These are phyloP conservation scores for Mesembryanthemum crystallinum DNA, from an alignment of 148 eudicot species.

Conservation along the genomic window DNA sequence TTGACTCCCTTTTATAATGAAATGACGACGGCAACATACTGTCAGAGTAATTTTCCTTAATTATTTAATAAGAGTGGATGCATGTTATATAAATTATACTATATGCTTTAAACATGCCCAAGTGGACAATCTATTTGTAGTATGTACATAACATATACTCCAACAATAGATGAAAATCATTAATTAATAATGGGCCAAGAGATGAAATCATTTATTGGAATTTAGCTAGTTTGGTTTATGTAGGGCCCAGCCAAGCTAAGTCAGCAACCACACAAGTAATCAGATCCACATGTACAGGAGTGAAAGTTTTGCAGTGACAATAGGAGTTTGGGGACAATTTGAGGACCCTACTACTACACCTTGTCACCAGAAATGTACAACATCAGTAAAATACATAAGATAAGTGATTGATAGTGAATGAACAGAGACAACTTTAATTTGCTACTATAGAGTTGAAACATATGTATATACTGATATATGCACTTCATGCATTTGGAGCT, in stretches of 20 bases:
- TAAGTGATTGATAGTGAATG: not conserved
- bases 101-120: too few species aligned
- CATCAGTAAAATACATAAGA: not conserved
- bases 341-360: not conserved
- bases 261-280: not conserved
- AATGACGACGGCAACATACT: too few species aligned
- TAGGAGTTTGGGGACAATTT: not conserved
- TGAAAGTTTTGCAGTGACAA: too few species aligned
- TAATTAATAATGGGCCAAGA: slow-evolving; percentile 5
- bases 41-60: too few species aligned
- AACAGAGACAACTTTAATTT: not conserved
- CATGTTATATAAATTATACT: too few species aligned
- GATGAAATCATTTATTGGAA: not conserved
- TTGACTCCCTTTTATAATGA: too few species aligned
- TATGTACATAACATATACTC: not conserved
- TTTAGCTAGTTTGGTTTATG: not conserved
- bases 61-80: too few species aligned
- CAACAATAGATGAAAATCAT: not conserved
- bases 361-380: not conserved
- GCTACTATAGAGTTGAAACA: not conserved
- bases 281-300: too few species aligned
- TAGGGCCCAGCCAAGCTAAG: not conserved
- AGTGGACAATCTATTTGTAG: not conserved
- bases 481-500: not conserved
- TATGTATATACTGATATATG: too few species aligned